Evolutionary conservation across 208 protist species (phyloP).

Genomic region (Vickermania spadyakhi): DNA sequence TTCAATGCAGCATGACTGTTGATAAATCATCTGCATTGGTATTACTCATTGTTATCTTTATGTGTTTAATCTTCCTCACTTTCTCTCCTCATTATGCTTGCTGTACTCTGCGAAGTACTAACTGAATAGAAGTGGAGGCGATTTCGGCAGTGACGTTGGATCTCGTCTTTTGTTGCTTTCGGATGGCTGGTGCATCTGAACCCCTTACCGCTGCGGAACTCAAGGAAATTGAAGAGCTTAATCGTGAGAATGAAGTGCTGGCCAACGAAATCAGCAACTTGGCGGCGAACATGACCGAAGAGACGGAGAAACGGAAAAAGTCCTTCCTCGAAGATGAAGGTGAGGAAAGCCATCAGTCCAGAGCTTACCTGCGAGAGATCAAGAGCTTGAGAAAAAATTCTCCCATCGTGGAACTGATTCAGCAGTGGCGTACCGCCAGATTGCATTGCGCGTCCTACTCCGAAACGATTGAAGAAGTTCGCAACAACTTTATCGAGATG

Average conservation of each 20-base stretch:
- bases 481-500: conserved; percentile 64
- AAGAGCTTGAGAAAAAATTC: conserved; percentile 31
- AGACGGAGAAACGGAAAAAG: conserved; percentile 10
- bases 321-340: conserved; percentile 12
- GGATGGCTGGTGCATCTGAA: background rate
- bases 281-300: background rate
- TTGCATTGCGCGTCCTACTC: conserved; percentile 57
- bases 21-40: too few relatives aligned
- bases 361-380: conserved; percentile 17
- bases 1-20: too few relatives aligned
- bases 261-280: conserved; percentile 14
- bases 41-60: too few relatives aligned
- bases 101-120: too few relatives aligned
- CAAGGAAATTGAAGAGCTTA: conserved; percentile 19
- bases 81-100: too few relatives aligned
- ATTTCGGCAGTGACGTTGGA: too few relatives aligned
- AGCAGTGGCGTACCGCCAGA: conserved; percentile 12
- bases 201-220: conserved; percentile 15
- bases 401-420: conserved; percentile 48
- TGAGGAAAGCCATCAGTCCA: conserved; percentile 16
- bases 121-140: too few relatives aligned
- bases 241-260: conserved; percentile 37
- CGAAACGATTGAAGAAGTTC: conserved; percentile 55
- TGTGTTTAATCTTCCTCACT: too few relatives aligned
- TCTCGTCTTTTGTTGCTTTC: too few relatives aligned